These are phyloP conservation scores for Persicaria maculosa DNA, from an alignment of 148 eudicot genomes.

Conservation along the genomic window DNA sequence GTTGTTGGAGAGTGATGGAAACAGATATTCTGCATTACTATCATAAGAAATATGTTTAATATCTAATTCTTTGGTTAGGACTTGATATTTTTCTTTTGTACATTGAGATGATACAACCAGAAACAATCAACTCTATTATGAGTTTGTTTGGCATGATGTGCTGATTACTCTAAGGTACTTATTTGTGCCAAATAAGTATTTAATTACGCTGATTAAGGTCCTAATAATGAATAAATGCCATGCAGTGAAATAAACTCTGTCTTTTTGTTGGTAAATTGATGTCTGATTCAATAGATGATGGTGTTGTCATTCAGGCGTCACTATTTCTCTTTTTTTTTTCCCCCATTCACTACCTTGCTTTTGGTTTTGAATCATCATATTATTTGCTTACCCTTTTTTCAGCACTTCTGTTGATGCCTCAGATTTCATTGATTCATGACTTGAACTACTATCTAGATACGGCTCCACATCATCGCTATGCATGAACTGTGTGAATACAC, in stretches of 20 bases:
- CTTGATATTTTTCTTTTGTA: neutral
- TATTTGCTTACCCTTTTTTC: neutral
- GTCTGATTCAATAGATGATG: neutral
- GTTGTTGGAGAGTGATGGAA: neutral
- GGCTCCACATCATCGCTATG: constrained; percentile 94
- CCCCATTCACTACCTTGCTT: neutral
- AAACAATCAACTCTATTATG: neutral
- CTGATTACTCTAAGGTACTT: too few relatives aligned
- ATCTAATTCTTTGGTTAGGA: neutral
- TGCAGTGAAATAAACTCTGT: too few relatives aligned
- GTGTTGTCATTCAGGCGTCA: neutral
- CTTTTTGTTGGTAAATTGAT: neutral
- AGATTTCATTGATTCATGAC: neutral
- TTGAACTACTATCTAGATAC: constrained; percentile 51
- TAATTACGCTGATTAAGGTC: too few relatives aligned
- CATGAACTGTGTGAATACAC: constrained; percentile 94
- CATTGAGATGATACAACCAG: neutral
- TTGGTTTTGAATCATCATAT: neutral
- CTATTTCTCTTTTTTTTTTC: neutral
- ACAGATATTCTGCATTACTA: neutral
- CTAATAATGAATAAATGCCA: too few relatives aligned
- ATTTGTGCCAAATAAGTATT: too few relatives aligned
- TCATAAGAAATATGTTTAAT: neutral
- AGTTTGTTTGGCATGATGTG: too few relatives aligned
- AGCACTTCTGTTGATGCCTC: neutral